These are phyloP conservation scores for Earliella scabrosa DNA, from an alignment of 1,284 basidiomycete species.

Conservation along the genomic window DNA sequence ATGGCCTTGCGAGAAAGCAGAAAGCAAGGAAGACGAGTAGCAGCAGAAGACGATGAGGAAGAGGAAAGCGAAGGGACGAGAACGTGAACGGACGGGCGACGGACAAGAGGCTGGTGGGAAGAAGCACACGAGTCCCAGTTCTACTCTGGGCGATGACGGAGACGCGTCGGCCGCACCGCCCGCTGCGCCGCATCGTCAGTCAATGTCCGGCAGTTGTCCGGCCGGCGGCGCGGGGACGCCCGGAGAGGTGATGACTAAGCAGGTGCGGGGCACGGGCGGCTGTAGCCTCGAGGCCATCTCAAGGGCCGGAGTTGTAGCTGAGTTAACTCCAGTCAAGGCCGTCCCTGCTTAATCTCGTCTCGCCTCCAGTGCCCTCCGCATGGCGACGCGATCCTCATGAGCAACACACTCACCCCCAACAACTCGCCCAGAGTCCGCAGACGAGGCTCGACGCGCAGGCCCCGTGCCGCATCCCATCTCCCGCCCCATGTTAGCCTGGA, in stretches of 20 bases:
- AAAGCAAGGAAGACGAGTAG: constrained; percentile 3
- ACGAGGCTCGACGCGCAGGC: constrained; percentile 47
- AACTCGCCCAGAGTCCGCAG: constrained; percentile 43
- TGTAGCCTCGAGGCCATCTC: not conserved
- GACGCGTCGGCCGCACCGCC: constrained; percentile 19
- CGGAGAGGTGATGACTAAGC: not conserved
- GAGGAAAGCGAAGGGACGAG: constrained; percentile 5
- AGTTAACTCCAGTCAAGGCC: not conserved
- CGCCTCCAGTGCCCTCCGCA: constrained; percentile 18
- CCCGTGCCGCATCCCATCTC: constrained; percentile 62
- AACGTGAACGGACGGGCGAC: not conserved
- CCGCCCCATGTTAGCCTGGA: constrained; percentile 63
- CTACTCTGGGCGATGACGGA: not conserved
- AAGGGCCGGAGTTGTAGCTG: too few species aligned
- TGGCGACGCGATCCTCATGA: constrained; percentile 39
- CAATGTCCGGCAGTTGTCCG: not conserved
- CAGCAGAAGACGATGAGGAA: not conserved
- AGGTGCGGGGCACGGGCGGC: not conserved
- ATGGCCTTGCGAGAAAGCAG: constrained; percentile 14
- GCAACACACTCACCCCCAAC: constrained; percentile 42
- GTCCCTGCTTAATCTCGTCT: constrained; percentile 1
- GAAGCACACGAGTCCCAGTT: constrained; percentile 1
- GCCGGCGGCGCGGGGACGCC: not conserved
- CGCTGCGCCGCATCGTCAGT: constrained; percentile 12
- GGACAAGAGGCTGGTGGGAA: constrained; percentile 21